Base-by-base conservation (phyloP, 1,139 yeast genomes). In the Sugiyamaella pinicola region DNA sequence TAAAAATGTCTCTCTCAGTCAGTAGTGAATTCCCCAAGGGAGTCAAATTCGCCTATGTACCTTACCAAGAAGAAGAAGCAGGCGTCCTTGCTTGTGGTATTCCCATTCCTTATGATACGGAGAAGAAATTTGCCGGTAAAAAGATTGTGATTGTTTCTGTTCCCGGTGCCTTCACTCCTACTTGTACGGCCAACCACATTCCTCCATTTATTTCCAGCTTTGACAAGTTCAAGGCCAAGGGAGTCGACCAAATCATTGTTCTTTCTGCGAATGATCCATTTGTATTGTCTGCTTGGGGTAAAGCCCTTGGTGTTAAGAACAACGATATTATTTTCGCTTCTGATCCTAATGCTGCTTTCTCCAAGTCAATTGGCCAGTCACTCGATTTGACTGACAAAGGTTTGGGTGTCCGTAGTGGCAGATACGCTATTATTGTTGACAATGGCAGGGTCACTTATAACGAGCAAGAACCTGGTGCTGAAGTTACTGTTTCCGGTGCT, bases 151-250 rank as follows among this genome's bases (percentile, higher is more conserved):
- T 88, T 63, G 88, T 91, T 39, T 80, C 88, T 54, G 95, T 87
- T 24, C 96, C 96, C 57, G 96, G 95, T 59, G 96, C 96, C 21
- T 89, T 88, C 78, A 87, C 96, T 35, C 96, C 96, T 60, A 83
- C 95, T 5, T 89, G 96, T 73, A 82, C 93, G 34, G 87, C 82
- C 59, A 75, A 78, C 61, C 96, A 90, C 71, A 81, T 89, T 60
- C 96, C 96, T 24, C 87, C 83, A 15, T 87, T 77, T 71, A 72
- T 89, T 57, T 69, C 74, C 51, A 73, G 80, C 52, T 64, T 79
- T 51, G 68, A 68, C 9, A 79, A 83, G 53, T 85, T 85, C 55
- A 78, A 81, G 71, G 73, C 75, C 50, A 85, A 84, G 70, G 88
- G 90, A 21, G 87, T 86, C 40, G 87, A 84, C 67, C 81, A 80